phyloP scores from a whole-genome alignment of 2,329 filamentous ascomycete genomes.

The Leptographium lundbergii region DNA sequence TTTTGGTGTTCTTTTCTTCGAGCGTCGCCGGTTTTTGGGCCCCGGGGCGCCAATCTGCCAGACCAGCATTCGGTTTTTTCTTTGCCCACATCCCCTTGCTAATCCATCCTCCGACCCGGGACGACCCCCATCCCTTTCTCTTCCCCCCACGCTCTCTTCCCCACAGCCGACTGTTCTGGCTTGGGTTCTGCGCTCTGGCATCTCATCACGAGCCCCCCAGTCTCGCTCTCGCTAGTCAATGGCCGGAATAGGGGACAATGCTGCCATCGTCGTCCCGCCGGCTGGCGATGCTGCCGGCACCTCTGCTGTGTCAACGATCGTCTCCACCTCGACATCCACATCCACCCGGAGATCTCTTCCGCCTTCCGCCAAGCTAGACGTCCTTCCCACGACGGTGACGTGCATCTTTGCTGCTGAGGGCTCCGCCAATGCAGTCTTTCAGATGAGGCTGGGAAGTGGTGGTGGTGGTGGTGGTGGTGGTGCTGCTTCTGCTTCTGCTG shows the following conservation, averaged over 20 bases:
- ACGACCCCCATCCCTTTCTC: neutral
- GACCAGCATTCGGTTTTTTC: too few relatives aligned
- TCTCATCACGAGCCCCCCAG: neutral
- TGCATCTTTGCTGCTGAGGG: conserved; percentile 46
- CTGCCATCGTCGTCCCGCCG: neutral
- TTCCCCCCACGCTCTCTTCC: neutral
- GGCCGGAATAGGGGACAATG: conserved; percentile 7
- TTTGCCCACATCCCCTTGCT: too few relatives aligned
- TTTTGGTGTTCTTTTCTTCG: too few relatives aligned
- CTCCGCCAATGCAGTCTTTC: conserved; percentile 63
- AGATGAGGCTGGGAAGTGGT: neutral
- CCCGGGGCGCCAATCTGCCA: too few relatives aligned
- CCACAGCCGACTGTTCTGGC: too few relatives aligned
- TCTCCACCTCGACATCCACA: neutral
- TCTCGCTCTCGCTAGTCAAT: neutral
- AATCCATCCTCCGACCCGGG: too few relatives aligned
- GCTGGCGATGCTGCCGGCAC: neutral
- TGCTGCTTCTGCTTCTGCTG: neutral
- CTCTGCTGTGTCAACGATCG: neutral
- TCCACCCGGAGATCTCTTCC: too few relatives aligned
- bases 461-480: neutral
- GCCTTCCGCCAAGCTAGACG: neutral
- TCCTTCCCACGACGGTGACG: conserved; percentile 10
- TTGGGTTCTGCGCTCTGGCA: too few relatives aligned
- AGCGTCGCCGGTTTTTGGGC: too few relatives aligned